A percentile compares a stretch with the other conserved stretches of the same genome.
Conservation (phyloP, 2,329 filamentous ascomycete genomes). For the Emydomyces testavorans region DNA sequence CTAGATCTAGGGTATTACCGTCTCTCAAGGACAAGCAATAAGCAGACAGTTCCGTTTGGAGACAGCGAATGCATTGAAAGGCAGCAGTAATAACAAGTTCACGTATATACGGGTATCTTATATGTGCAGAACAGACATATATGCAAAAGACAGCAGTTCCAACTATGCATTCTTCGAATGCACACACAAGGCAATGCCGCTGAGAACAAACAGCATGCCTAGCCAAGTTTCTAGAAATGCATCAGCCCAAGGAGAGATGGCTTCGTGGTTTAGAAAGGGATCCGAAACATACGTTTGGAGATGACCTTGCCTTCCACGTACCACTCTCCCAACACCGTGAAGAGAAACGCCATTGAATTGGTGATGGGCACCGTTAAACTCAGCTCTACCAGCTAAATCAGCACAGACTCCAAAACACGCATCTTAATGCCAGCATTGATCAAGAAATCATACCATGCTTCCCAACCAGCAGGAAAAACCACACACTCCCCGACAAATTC, state of each 20-base stretch:
- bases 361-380: conserved; percentile 91
- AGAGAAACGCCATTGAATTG: conserved; percentile 89
- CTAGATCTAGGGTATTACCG: too few species aligned
- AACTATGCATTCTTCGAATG: conserved; percentile 32
- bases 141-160: neutral
- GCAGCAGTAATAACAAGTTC: too few species aligned
- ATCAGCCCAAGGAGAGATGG: neutral
- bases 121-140: neutral
- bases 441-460: conserved; percentile 57
- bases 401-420: neutral
- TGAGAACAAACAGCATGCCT: conserved; percentile 67
- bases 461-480: conserved; percentile 93
- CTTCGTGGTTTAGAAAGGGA: neutral
- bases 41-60: too few species aligned
- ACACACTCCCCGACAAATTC: conserved; percentile 85
- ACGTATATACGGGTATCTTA: neutral
- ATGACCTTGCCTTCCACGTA: conserved; percentile 88
- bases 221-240: conserved; percentile 58
- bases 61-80: too few species aligned
- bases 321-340: conserved; percentile 91
- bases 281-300: conserved; percentile 51
- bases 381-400: conserved; percentile 48
- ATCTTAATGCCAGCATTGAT: neutral
- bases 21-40: too few species aligned
- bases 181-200: conserved; percentile 74